Conservation (phyloP, 345 rosid genomes). For the Camelina sativa region DNA sequence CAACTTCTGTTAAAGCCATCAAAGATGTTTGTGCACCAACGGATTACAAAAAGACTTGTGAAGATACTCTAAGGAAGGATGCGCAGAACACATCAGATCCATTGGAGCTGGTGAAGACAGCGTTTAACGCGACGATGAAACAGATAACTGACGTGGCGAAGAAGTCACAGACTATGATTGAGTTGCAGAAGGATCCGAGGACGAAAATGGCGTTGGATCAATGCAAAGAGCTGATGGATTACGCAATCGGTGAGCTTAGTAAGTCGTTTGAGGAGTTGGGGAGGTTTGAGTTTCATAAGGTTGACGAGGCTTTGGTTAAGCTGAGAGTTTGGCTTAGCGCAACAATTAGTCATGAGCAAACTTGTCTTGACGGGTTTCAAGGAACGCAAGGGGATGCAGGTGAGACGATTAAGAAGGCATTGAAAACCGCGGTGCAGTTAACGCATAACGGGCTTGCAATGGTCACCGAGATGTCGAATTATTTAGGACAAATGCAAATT, state of each 20-base stretch:
- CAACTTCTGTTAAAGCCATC: constrained; percentile 64
- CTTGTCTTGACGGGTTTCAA: constrained; percentile 78
- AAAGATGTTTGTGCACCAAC: constrained; percentile 67
- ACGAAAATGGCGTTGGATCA: constrained; percentile 53
- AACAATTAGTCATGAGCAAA: constrained; percentile 64
- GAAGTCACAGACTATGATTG: constrained; percentile 52
- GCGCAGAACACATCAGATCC: constrained; percentile 60
- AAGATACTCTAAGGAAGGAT: constrained; percentile 46
- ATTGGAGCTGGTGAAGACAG: constrained; percentile 57
- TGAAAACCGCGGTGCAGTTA: constrained; percentile 58
- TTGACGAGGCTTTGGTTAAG: constrained; percentile 50
- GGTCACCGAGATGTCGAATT: constrained; percentile 50
- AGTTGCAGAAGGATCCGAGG: constrained; percentile 61
- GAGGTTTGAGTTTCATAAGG: constrained; percentile 41
- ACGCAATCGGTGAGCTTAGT: constrained; percentile 56
- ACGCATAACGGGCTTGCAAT: constrained; percentile 76
- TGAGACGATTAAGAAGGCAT: constrained; percentile 52
- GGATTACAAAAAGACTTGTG: constrained; percentile 58
- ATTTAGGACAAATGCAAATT: constrained; percentile 41
- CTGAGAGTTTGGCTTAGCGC: constrained; percentile 78
- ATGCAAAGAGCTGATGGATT: constrained; percentile 68
- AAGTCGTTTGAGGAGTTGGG: constrained; percentile 49
- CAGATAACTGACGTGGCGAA: constrained; percentile 49
- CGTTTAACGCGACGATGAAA: constrained; percentile 53
- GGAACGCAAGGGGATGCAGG: constrained; percentile 56